Base-by-base conservation (phyloP, 129 eudicot genomes). In the Saussurea involucrata region DNA sequence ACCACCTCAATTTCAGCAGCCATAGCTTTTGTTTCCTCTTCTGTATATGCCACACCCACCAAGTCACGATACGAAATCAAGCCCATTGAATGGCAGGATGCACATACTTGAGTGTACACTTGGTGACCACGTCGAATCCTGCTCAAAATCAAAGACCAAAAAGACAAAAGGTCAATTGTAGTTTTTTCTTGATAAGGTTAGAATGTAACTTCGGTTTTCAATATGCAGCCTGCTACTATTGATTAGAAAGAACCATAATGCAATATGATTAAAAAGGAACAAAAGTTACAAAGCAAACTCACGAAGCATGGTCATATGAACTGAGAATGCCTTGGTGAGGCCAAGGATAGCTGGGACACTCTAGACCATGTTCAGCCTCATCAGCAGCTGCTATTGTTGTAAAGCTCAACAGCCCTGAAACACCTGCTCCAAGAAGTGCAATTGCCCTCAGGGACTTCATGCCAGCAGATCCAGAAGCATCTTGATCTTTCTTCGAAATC, bases 81-180 rank as follows among this genome's bases (percentile, higher is more conserved):
- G 21, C 93, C 89, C 98, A 90, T 90, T 20, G 98, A 92, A 81
- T 92, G 98, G 81, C 96, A 92, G 29, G 98, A 90, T 70, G 96
- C 98, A 82, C 98, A 92, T 15, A 92, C 98, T 88, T 92, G 93
- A 22, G 85, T 88, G 69, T 90, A 92, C 32, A 92, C 98, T 83
- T 92, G 96, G 83, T 92, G 98, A 33, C 98, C 97, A 66, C 97
- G 93, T 29, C 98, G 92, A 73, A 92, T 90, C 86, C 98, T 92
- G 90, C 40, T 69, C 78, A 60, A 57, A 17, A 21, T 73, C 10
- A 79, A 61, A 33, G 28, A 18, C 24, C 66, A 15, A 71, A 24
- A 33, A 63, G 28, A 6, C 24, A 46, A 69, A 77, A 71, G 5
- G 40, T 69, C 69, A 78, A 20, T 57, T 73, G 44, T 24, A n/a